These are phyloP conservation scores for Neurospora sp. DNA, from an alignment of 495 filamentous ascomycete species.

Conservation along the genomic window DNA sequence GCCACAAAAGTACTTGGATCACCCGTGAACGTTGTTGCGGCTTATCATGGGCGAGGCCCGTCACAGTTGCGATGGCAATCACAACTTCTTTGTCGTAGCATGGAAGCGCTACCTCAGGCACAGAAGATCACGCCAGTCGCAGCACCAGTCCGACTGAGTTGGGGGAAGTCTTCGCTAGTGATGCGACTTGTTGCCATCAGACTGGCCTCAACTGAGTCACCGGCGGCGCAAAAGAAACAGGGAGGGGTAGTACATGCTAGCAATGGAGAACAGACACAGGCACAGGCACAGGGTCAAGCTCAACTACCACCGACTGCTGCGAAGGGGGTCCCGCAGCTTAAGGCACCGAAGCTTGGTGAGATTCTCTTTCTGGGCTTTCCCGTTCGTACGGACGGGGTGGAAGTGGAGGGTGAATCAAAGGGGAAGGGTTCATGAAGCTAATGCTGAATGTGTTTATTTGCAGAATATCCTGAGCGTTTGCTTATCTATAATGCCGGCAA, in stretches of 20 bases:
- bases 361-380: neutral
- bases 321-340: neutral
- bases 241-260: neutral
- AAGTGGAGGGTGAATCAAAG: neutral
- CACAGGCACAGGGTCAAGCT: neutral
- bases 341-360: neutral
- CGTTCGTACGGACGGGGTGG: neutral
- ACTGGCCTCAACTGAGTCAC: neutral
- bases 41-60: neutral
- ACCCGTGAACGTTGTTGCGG: neutral
- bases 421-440: neutral
- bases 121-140: neutral
- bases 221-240: neutral
- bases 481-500: slow-evolving; percentile 68
- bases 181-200: neutral
- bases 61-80: neutral
- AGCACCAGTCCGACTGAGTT: neutral
- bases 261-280: neutral
- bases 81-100: neutral
- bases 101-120: neutral
- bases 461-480: slow-evolving; percentile 46
- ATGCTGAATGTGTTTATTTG: neutral
- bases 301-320: neutral
- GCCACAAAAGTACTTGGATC: neutral
- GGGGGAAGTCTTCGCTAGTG: neutral